phyloP scores from a whole-genome alignment of 306 rosid species.

The Erythrophleum fordii region DNA sequence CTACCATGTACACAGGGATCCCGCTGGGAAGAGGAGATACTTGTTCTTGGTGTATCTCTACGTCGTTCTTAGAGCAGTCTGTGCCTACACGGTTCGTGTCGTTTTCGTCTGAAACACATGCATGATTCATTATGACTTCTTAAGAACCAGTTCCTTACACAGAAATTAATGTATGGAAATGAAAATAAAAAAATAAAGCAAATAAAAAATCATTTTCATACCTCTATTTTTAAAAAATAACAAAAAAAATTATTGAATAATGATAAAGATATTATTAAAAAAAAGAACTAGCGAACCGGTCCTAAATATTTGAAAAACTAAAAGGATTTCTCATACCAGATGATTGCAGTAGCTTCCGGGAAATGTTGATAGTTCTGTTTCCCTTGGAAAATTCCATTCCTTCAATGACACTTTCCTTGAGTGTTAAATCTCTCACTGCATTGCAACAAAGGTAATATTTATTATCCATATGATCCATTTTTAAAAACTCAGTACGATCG shows the following conservation, averaged over 20 bases:
- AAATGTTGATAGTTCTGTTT: constrained; percentile 25
- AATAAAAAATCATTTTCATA: too few relatives aligned
- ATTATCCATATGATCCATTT: background rate
- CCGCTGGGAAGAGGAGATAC: constrained; percentile 57
- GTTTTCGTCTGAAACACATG: constrained; percentile 29
- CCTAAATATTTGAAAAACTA: background rate
- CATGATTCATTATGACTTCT: background rate
- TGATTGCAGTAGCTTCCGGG: constrained; percentile 53
- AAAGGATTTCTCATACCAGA: constrained; percentile 38
- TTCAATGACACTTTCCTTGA: constrained; percentile 31
- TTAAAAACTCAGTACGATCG: too few relatives aligned
- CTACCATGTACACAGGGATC: constrained; percentile 56
- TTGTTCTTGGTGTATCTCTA: constrained; percentile 53
- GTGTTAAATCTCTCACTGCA: constrained; percentile 21
- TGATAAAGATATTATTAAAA: too few relatives aligned
- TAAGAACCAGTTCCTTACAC: too few relatives aligned
- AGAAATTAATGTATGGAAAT: too few relatives aligned
- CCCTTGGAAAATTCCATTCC: constrained; percentile 33
- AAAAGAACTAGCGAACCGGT: too few relatives aligned
- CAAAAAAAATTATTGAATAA: too few relatives aligned
- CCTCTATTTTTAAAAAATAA: too few relatives aligned
- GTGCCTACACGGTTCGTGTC: constrained; percentile 40
- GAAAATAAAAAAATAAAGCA: too few relatives aligned
- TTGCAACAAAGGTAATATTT: background rate
- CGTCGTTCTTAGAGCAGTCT: constrained; percentile 56